These are phyloP conservation scores for Elsinoe ampelina DNA, from an alignment of 2,329 filamentous ascomycete species.

Conservation along the genomic window DNA sequence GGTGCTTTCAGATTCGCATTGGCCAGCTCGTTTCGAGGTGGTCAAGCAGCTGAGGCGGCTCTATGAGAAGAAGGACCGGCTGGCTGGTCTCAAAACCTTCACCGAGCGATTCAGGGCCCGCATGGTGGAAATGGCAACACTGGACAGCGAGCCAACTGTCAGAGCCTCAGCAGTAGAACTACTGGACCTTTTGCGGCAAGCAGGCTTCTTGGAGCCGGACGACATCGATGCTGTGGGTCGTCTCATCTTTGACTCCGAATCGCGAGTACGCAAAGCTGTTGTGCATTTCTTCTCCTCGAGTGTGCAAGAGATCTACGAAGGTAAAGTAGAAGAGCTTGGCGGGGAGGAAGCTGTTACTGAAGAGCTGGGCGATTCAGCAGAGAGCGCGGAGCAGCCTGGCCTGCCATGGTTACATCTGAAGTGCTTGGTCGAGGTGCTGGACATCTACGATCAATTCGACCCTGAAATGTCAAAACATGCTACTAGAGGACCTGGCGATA, in stretches of 20 bases:
- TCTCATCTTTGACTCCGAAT: conserved; percentile 80
- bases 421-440: conserved; percentile 73
- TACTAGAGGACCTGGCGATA: conserved; percentile 30
- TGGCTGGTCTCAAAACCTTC: conserved; percentile 71
- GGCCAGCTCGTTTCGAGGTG: conserved; percentile 71
- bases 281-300: conserved; percentile 85
- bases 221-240: conserved; percentile 84
- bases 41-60: conserved; percentile 72
- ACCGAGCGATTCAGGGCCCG: conserved; percentile 83
- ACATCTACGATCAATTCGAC: conserved; percentile 65
- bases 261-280: conserved; percentile 76
- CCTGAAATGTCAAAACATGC: conserved; percentile 39
- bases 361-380: conserved; percentile 62
- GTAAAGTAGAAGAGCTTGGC: conserved; percentile 73
- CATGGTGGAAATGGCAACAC: conserved; percentile 84
- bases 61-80: conserved; percentile 70
- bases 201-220: conserved; percentile 77
- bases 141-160: conserved; percentile 72
- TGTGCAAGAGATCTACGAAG: conserved; percentile 70
- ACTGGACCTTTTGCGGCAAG: conserved; percentile 71
- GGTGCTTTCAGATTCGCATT: conserved; percentile 76
- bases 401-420: conserved; percentile 87
- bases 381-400: conserved; percentile 51
- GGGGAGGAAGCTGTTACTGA: conserved; percentile 71
- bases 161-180: conserved; percentile 72